Evolutionary conservation across 169 alveolate species (phyloP).

Genomic region (Babesia caballi): DNA sequence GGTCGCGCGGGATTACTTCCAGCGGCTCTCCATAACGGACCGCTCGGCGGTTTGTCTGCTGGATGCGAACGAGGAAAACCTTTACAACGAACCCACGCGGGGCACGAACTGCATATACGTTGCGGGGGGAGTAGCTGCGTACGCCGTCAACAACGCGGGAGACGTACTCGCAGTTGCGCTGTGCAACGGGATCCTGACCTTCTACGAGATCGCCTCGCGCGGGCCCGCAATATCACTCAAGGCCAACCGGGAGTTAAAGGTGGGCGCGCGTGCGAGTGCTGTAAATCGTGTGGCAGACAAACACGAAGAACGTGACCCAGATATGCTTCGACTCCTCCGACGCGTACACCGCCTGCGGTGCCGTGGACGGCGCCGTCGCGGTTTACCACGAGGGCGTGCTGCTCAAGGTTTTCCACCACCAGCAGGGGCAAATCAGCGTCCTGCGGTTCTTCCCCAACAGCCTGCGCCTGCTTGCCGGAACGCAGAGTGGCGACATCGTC

Average conservation of each 20-base stretch:
- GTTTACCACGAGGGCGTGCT: conserved; percentile 34
- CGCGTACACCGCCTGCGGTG: conserved; percentile 34
- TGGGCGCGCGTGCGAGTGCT: background rate
- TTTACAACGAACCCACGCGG: conserved; percentile 27
- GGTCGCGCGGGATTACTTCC: conserved; percentile 26
- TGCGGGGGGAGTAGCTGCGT: conserved; percentile 60
- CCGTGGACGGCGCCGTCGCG: conserved; percentile 56
- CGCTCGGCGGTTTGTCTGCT: conserved; percentile 47
- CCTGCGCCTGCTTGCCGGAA: conserved; percentile 16
- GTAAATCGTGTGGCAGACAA: background rate
- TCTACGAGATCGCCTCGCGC: conserved; percentile 22
- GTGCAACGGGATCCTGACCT: conserved; percentile 36
- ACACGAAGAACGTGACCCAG: conserved; percentile 28
- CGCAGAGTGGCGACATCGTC: conserved; percentile 48
- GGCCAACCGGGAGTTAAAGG: conserved; percentile 6
- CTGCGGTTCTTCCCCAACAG: conserved; percentile 30
- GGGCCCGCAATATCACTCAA: conserved; percentile 20
- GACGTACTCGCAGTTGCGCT: conserved; percentile 42
- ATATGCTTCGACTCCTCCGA: conserved; percentile 28
- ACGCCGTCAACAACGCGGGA: conserved; percentile 2
- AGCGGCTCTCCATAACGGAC: conserved; percentile 1
- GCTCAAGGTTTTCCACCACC: conserved; percentile 17
- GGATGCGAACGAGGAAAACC: conserved; percentile 59
- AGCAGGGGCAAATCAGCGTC: conserved; percentile 25
- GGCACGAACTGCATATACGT: conserved; percentile 21